phyloP scores from a whole-genome alignment of 495 filamentous ascomycete species.

The Xylaria flabelliformis region DNA sequence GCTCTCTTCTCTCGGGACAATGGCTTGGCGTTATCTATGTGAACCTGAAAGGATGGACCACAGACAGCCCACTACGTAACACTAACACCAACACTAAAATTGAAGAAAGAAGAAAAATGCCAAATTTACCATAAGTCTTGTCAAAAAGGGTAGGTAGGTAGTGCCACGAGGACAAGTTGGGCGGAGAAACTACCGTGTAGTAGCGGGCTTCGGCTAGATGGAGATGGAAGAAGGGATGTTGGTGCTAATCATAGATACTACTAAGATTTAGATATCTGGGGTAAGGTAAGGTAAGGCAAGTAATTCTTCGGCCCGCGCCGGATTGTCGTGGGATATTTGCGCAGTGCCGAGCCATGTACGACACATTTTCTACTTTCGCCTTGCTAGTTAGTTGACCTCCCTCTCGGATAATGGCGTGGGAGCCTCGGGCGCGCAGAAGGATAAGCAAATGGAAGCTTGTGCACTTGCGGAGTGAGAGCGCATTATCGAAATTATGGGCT shows the following conservation, averaged over 20 bases:
- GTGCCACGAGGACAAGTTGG: background rate
- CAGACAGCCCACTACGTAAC: background rate
- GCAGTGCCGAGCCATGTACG: background rate
- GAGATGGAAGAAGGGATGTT: background rate
- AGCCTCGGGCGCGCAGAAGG: background rate
- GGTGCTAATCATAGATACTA: background rate
- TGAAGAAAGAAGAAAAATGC: background rate
- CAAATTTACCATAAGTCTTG: background rate
- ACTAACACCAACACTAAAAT: background rate
- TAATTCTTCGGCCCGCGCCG: conserved; percentile 15
- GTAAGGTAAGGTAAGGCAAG: background rate
- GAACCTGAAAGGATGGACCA: background rate
- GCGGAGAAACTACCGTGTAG: background rate
- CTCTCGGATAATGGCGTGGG: background rate
- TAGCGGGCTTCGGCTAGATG: background rate
- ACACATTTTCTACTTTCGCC: background rate
- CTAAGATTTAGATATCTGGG: conserved; percentile 3
- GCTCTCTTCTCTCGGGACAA: background rate
- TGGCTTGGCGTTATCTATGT: background rate
- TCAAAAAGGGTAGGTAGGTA: background rate
- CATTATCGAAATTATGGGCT: background rate
- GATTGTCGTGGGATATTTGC: background rate
- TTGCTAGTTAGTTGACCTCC: background rate
- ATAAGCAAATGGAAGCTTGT: background rate
- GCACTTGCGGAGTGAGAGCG: background rate